Percentiles rank a stretch among this genome's conserved stretches.
These are phyloP conservation scores for Avena sativa DNA, from an alignment of 176 grass and related monocot species.

Conservation along the genomic window DNA sequence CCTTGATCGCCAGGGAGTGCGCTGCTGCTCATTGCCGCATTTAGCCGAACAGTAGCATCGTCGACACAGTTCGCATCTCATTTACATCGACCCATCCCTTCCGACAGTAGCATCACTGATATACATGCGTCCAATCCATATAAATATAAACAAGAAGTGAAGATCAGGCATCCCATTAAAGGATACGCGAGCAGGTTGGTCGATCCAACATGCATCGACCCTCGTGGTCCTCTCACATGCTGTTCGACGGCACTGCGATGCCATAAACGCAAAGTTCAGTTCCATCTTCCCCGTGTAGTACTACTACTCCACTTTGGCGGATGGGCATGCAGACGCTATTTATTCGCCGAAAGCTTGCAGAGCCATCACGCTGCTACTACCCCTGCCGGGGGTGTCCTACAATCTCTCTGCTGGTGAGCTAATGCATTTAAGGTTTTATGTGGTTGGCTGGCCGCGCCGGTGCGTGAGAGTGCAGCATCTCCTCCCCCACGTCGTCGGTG, in stretches of 20 bases:
- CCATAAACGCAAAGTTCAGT: slow-evolving; percentile 19
- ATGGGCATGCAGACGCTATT: slow-evolving; percentile 40
- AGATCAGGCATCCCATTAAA: slow-evolving; percentile 42
- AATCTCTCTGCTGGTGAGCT: slow-evolving; percentile 36
- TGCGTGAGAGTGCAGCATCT: background rate
- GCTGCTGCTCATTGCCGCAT: background rate
- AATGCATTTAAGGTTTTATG: slow-evolving; percentile 49
- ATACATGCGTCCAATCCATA: background rate
- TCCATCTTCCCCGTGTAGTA: slow-evolving; percentile 35
- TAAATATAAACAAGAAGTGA: slow-evolving; percentile 23
- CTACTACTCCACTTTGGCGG: background rate
- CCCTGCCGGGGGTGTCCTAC: background rate
- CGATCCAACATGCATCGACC: slow-evolving; percentile 1
- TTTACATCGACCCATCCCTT: background rate
- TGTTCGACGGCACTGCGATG: slow-evolving; percentile 19
- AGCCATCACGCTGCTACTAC: slow-evolving; percentile 15
- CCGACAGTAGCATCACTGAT: slow-evolving; percentile 8
- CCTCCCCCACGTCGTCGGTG: slow-evolving; percentile 35
- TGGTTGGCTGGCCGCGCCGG: slow-evolving; percentile 30
- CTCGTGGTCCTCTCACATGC: slow-evolving; percentile 50
- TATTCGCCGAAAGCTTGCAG: slow-evolving; percentile 57
- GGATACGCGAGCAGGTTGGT: slow-evolving; percentile 41
- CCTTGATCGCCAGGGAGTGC: background rate
- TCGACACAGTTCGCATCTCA: background rate
- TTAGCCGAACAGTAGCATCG: background rate